Conservation (phyloP, 2,329 filamentous ascomycete species). For the Whalleya microplaca region DNA sequence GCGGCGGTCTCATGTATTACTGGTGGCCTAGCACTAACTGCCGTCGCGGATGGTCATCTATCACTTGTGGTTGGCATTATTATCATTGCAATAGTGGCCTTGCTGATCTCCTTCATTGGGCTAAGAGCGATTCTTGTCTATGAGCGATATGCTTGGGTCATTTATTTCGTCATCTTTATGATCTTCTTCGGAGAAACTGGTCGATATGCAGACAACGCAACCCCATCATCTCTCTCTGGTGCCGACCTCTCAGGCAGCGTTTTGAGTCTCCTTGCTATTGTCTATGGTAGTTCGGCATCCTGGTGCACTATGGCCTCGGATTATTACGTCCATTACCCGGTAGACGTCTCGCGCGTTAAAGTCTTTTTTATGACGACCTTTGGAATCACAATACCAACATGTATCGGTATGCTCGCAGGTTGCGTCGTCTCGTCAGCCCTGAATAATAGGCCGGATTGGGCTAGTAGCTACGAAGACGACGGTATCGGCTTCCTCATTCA, state of each 20-base stretch:
- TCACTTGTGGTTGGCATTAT: slow-evolving; percentile 56
- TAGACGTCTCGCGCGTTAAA: slow-evolving; percentile 48
- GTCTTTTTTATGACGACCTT: slow-evolving; percentile 52
- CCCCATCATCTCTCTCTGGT: slow-evolving; percentile 41
- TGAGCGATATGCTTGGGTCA: slow-evolving; percentile 54
- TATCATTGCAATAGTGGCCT: slow-evolving; percentile 51
- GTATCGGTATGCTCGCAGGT: slow-evolving; percentile 52
- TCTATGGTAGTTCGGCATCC: slow-evolving; percentile 54
- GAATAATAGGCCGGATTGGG: slow-evolving; percentile 45
- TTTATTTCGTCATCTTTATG: slow-evolving; percentile 52
- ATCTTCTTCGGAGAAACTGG: slow-evolving; percentile 53
- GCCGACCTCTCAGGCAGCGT: slow-evolving; percentile 43
- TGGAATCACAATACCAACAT: slow-evolving; percentile 52
- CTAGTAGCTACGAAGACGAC: slow-evolving; percentile 39
- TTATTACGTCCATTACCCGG: slow-evolving; percentile 52
- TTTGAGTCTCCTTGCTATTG: slow-evolving; percentile 48
- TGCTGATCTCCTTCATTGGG: slow-evolving; percentile 56
- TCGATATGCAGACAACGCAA: slow-evolving; percentile 43
- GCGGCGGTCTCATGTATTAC: slow-evolving; percentile 55
- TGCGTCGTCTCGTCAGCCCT: slow-evolving; percentile 48
- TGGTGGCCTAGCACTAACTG: slow-evolving; percentile 52
- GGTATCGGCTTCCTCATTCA: slow-evolving; percentile 52
- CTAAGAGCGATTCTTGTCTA: slow-evolving; percentile 53
- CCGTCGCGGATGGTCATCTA: slow-evolving; percentile 49
- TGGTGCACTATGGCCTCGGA: slow-evolving; percentile 52